Percentiles rank a stretch among this genome's conserved stretches.
Conservation (phyloP, 2,329 filamentous ascomycete species). For the Colletotrichum musicola region DNA sequence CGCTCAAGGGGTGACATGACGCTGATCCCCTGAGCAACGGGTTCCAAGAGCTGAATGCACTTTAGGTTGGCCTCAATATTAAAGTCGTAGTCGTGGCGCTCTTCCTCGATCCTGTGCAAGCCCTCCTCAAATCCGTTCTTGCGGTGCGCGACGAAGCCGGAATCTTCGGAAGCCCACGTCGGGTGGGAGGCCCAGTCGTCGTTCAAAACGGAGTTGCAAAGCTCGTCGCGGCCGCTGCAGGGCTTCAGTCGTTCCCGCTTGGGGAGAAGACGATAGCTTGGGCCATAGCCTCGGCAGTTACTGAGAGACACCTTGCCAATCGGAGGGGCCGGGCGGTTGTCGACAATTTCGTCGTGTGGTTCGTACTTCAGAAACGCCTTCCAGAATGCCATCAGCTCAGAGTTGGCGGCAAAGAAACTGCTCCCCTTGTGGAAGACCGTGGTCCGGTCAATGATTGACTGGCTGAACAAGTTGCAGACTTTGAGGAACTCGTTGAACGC, state of each 20-base stretch:
- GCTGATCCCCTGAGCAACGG: slow-evolving; percentile 90
- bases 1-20: slow-evolving; percentile 81
- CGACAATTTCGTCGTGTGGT: slow-evolving; percentile 80
- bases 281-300: slow-evolving; percentile 94
- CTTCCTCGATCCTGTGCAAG: slow-evolving; percentile 95
- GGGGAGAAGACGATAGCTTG: slow-evolving; percentile 92
- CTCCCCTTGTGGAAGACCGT: slow-evolving; percentile 86
- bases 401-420: slow-evolving; percentile 87
- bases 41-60: slow-evolving; percentile 95
- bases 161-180: slow-evolving; percentile 98
- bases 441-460: slow-evolving; percentile 89
- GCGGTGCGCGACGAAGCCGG: slow-evolving; percentile 95
- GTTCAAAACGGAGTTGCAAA: slow-evolving; percentile 93
- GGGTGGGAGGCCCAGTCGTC: slow-evolving; percentile 99
- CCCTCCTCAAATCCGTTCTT: slow-evolving; percentile 97
- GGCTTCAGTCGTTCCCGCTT: slow-evolving; percentile 91
- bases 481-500: slow-evolving; percentile 97
- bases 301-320: slow-evolving; percentile 89
- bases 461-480: slow-evolving; percentile 93
- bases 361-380: slow-evolving; percentile 86
- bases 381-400: slow-evolving; percentile 91
- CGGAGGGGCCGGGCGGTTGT: slow-evolving; percentile 81
- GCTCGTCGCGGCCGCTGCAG: slow-evolving; percentile 93
- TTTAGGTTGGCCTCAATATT: slow-evolving; percentile 96
- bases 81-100: slow-evolving; percentile 98